A percentile compares a stretch with the other conserved stretches of the same genome.
phyloP scores from a whole-genome alignment of 1,139 yeast genomes.

The Candida glucosophila region DNA sequence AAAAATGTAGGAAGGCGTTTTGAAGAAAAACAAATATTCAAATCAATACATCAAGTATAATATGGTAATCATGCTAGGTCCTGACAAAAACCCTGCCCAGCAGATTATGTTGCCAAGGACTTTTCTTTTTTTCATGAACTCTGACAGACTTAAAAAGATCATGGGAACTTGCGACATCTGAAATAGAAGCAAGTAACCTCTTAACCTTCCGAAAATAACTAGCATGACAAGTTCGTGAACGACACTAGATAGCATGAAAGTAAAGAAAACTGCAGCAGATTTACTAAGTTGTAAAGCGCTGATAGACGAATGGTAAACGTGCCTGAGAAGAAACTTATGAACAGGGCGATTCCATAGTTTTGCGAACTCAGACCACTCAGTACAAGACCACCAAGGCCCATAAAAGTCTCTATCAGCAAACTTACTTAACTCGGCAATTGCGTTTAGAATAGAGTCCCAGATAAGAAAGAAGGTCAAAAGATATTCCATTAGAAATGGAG shows the following conservation, averaged over 20 bases:
- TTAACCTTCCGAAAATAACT: slow-evolving; percentile 66
- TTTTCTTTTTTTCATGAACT: slow-evolving; percentile 42
- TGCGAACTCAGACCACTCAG: slow-evolving; percentile 90
- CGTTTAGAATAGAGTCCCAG: slow-evolving; percentile 90
- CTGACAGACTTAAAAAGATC: slow-evolving; percentile 44
- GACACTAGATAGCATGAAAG: slow-evolving; percentile 73
- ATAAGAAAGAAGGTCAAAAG: slow-evolving; percentile 76
- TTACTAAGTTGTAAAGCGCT: slow-evolving; percentile 65
- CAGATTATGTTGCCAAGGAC: slow-evolving; percentile 74
- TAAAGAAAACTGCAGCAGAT: slow-evolving; percentile 61
- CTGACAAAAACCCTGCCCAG: slow-evolving; percentile 87
- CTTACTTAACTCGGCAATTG: slow-evolving; percentile 75
- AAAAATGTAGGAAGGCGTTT: too few relatives aligned
- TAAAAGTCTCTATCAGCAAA: slow-evolving; percentile 91
- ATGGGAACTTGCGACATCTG: slow-evolving; percentile 83
- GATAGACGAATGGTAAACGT: slow-evolving; percentile 88
- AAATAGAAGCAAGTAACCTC: slow-evolving; percentile 71
- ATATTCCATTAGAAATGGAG: slow-evolving; percentile 70
- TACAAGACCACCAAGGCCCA: slow-evolving; percentile 97
- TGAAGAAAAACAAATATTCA: too few relatives aligned
- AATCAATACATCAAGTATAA: slow-evolving; percentile 64
- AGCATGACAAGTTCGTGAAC: slow-evolving; percentile 92
- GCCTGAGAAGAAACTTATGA: slow-evolving; percentile 82
- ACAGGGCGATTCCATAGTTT: slow-evolving; percentile 95
- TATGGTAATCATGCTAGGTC: slow-evolving; percentile 85